Base-by-base conservation (phyloP, 345 rosid genomes). In the Acer negundo region DNA sequence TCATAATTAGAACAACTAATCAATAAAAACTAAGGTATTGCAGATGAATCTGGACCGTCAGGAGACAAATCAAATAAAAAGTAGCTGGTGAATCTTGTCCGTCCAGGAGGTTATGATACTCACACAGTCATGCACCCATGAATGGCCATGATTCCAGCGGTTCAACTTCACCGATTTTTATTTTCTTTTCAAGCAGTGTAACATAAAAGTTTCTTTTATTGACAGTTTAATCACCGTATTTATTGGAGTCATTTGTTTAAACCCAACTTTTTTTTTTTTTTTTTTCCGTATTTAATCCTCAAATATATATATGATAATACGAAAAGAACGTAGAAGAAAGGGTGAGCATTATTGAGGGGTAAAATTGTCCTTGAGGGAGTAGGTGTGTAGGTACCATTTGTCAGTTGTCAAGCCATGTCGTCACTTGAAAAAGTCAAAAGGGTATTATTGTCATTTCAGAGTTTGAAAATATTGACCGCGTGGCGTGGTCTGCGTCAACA, bases 401-500 rank as follows among this genome's bases (percentile, higher is more conserved):
- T 82, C 78, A 75, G 44, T 9, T 5, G 10, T 56, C 62, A 56
- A 0, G 42, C 28, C 58, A 8, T 28, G 65, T 8, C 73, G 55
- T 70, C 49, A 16, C 2, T 17, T 19, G 22, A 9, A 1, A 71
- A 70, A 70, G 84, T 80, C 85, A 35, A 82, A 80, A 61, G 79
- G 80, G 62, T 42, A 24, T 28, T 80, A 24, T 62, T 38, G 79
- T 75, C 67, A 69, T 77, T 66, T 70, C 1, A 4, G 0, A 0
- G 55, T 8, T 46, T 9, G 46, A 62, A 62, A 53, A 23, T 10
- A 46, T n/a, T 10, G 67, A 19, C 75, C 53, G 71, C 75, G 78
- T 73, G 55, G 71, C 75, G 78, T 73, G 55, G 7, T 26, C 63
- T 6, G 22, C 35, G 55, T 16, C 68, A 65, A 74, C 69, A 51